These are phyloP conservation scores for Sicyos edulis DNA, from an alignment of 306 rosid species.

Conservation along the genomic window DNA sequence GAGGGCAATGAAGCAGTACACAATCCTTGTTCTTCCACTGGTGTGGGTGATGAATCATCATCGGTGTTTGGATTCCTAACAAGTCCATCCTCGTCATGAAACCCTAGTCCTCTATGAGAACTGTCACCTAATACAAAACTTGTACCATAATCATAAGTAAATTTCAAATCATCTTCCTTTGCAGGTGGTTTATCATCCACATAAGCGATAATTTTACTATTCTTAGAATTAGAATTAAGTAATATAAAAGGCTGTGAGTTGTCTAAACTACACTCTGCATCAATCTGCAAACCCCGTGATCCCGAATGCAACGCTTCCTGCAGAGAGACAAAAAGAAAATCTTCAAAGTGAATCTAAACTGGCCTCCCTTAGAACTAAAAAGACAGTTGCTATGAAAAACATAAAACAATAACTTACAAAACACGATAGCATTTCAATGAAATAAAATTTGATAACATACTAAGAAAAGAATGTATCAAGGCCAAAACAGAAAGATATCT, in stretches of 20 bases:
- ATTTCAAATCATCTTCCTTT: conserved; percentile 32
- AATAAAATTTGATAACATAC: not conserved
- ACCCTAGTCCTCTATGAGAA: conserved; percentile 76
- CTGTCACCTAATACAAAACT: conserved; percentile 72
- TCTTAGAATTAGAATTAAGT: conserved; percentile 34
- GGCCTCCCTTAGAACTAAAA: not conserved
- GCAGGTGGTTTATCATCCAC: conserved; percentile 49
- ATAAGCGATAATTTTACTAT: conserved; percentile 37
- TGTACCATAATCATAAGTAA: conserved; percentile 48
- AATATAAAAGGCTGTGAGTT: conserved; percentile 40
- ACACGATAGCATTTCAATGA: not conserved
- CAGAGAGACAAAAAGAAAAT: conserved; percentile 19
- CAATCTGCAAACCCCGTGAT: conserved; percentile 17
- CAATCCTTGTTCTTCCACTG: conserved; percentile 38
- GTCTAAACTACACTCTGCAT: conserved; percentile 28
- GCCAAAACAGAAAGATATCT: too few species aligned
- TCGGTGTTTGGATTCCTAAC: conserved; percentile 33
- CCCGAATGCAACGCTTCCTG: conserved; percentile 40
- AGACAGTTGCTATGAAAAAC: not conserved
- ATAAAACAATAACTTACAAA: not conserved
- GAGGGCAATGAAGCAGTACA: conserved; percentile 36
- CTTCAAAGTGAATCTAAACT: not conserved
- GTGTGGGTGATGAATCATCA: conserved; percentile 37
- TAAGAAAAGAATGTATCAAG: not conserved
- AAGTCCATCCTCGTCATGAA: conserved; percentile 45